Conservation (phyloP, 2,329 filamentous ascomycete genomes). For the Coniochaeta sp. region DNA sequence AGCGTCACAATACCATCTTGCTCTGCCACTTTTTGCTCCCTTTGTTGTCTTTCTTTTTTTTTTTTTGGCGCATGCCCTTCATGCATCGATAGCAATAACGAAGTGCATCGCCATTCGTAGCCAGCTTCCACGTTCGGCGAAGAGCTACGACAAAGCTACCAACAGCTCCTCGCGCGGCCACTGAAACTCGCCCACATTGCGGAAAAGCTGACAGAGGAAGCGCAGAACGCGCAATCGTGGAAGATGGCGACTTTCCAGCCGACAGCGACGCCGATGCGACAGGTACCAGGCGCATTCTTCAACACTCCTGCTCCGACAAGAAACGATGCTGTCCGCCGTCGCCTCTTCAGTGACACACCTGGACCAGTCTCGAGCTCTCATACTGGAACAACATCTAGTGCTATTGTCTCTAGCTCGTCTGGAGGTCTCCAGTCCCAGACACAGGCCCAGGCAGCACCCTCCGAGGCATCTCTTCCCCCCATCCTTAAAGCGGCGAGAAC, state of each 20-base stretch:
- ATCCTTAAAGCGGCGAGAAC: conserved; percentile 75
- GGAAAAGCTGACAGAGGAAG: background rate
- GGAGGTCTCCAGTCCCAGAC: conserved; percentile 3
- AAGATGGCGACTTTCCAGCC: conserved; percentile 1
- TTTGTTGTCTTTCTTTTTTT: background rate
- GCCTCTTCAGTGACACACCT: conserved; percentile 34
- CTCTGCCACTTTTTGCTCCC: background rate
- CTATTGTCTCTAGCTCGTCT: conserved; percentile 13
- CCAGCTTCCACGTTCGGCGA: background rate
- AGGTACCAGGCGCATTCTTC: conserved; percentile 67
- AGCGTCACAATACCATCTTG: background rate
- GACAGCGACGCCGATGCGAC: conserved; percentile 59
- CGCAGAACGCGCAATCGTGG: background rate
- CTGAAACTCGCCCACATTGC: background rate
- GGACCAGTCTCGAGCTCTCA: conserved; percentile 2
- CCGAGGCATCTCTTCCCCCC: conserved; percentile 48
- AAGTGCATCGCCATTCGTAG: background rate
- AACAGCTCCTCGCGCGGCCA: background rate
- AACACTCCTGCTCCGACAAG: conserved; percentile 62
- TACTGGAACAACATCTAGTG: conserved; percentile 1
- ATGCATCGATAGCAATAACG: background rate
- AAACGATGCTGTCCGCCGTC: conserved; percentile 41
- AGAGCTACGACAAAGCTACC: background rate
- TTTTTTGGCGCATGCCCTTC: too few relatives aligned
- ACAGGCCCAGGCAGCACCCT: conserved; percentile 18